Evolutionary conservation across 805 yeast species (phyloP), one percentile per base, ranked within the genome.

Genomic region (Starmerella bombicola): DNA sequence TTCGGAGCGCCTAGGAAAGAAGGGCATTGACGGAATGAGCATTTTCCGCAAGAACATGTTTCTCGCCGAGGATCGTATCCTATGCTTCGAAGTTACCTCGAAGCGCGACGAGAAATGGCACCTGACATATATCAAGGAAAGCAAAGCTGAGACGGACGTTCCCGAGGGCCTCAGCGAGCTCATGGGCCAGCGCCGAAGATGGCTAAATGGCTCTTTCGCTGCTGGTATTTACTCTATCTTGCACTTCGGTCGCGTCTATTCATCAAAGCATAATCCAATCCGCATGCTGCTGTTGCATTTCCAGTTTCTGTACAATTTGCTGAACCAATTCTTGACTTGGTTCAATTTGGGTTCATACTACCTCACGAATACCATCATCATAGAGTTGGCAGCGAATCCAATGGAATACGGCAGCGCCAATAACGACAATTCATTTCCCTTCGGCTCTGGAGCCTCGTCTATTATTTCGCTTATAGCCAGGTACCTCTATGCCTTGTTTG

Each of bases 171-270:
- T 76, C 40, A 73, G 76, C 4, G 81, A 76, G 55, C 72, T 76
- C 40, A 71, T 76, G 35, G 65, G 73, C 29, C 81, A 76, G 56
- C 67, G 81, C 48, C 67, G 81, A 55, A 66, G 81, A 51, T 76
- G 81, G 81, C 63, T 76, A 43, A 76, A 76, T 54, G 81, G 81
- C 33, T 74, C 80, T 2, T 76, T 76, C 53, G 78, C 78, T 31
- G 81, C 81, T 1, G 75, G 54, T 12, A 65, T 73, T 33, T 73
- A 73, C 49, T 57, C 74, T 2, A 60, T 75, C 48, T 69, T 62
- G 39, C 78, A 75, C 50, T 74, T 73, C 53, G 67, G 69, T 15
- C 67, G 74, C 41, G 50, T 75, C 29, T 75, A 76, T 67, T 46
- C 61, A n/a, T 68, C 77, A 5, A 61, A 70, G 13, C 81, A 75